phyloP scores from a whole-genome alignment of 345 rosid genomes.

The Pelargonium nanum region DNA sequence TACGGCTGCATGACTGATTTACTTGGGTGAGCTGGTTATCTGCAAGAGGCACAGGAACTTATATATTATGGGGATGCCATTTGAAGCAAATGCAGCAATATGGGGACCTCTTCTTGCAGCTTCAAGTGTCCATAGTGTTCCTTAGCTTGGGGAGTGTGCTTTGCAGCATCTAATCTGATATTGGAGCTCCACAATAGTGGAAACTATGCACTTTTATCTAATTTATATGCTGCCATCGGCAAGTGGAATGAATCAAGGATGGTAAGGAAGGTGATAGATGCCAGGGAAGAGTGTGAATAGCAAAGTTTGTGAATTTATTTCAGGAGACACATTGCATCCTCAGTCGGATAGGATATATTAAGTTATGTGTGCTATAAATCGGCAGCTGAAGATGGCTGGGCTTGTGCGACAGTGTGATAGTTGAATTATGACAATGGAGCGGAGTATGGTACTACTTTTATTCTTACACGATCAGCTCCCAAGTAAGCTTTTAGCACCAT shows the following conservation, averaged over 20 bases:
- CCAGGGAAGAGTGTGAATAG: constrained; percentile 55
- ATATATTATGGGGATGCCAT: constrained; percentile 47
- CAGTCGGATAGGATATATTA: constrained; percentile 26
- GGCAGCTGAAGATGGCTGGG: constrained; percentile 23
- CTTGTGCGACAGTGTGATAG: neutral
- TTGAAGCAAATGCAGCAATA: constrained; percentile 54
- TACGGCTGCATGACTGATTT: constrained; percentile 70
- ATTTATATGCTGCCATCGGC: constrained; percentile 43
- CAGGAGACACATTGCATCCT: constrained; percentile 43
- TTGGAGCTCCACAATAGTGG: constrained; percentile 77
- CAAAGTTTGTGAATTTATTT: constrained; percentile 37
- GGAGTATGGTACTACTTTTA: neutral
- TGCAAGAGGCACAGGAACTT: constrained; percentile 45
- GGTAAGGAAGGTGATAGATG: constrained; percentile 48
- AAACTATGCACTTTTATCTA: constrained; percentile 53
- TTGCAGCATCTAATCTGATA: constrained; percentile 33
- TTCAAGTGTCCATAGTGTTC: constrained; percentile 44
- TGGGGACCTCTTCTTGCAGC: constrained; percentile 83
- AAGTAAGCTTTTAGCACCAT: neutral
- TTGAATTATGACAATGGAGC: neutral
- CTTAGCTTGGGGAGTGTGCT: constrained; percentile 49
- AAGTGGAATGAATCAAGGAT: constrained; percentile 54
- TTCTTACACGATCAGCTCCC: neutral
- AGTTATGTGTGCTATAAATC: constrained; percentile 26
- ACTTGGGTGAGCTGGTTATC: constrained; percentile 54